Conservation (phyloP, 148 eudicot species). For the Fagopyrum tataricum region DNA sequence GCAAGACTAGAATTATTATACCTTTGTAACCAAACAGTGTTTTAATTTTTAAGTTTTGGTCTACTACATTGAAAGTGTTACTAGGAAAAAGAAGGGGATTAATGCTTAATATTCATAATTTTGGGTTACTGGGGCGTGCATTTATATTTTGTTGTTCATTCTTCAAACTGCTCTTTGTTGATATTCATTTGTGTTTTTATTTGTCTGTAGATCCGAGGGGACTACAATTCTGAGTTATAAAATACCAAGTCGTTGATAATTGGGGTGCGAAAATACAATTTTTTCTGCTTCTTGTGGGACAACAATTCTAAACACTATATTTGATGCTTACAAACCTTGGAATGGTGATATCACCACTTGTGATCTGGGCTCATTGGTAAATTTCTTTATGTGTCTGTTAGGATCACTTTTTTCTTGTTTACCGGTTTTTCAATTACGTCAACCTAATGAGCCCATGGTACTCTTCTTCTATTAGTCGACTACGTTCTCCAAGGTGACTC, state of each 20-base stretch:
- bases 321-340: slow-evolving; percentile 94
- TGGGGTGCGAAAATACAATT: slow-evolving; percentile 81
- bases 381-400: not conserved
- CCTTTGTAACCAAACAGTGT: too few relatives aligned
- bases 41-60: too few relatives aligned
- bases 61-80: too few relatives aligned
- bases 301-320: slow-evolving; percentile 88
- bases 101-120: too few relatives aligned
- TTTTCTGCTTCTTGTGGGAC: slow-evolving; percentile 95
- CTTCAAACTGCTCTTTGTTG: too few relatives aligned
- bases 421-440: not conserved
- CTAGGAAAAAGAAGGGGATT: too few relatives aligned
- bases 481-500: too few relatives aligned
- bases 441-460: not conserved
- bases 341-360: slow-evolving; percentile 91
- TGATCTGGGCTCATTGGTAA: slow-evolving; percentile 93
- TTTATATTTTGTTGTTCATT: too few relatives aligned
- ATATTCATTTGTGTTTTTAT: not conserved
- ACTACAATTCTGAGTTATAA: slow-evolving; percentile 70
- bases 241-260: slow-evolving; percentile 95
- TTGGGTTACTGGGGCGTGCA: too few relatives aligned
- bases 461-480: too few relatives aligned
- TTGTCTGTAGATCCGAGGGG: slow-evolving; percentile 61
- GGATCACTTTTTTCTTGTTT: not conserved
- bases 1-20: too few relatives aligned